Base-by-base conservation (phyloP, 768 basidiomycete species). In the Rubroboletus pulcherrimus region DNA sequence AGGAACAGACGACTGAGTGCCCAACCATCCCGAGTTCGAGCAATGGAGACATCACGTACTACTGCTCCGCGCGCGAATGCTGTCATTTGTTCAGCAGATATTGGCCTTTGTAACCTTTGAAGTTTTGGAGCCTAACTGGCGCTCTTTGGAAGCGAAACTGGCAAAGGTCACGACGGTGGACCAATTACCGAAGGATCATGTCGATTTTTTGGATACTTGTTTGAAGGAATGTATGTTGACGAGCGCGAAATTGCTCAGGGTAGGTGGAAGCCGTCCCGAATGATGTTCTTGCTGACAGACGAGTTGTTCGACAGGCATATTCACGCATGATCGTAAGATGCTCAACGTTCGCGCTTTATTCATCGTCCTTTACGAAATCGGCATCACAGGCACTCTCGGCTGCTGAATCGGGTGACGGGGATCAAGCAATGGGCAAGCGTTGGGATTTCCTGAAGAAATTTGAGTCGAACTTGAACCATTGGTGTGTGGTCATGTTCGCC, bases 181-280 rank as follows among this genome's bases (percentile, higher is more conserved):
- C 71, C 92, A 98, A 71, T 79, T 99, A n/a, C 66, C 98, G 66
- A 77, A 85, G 49, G 95, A 97, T 69, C 97, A 99, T 71, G 89
- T 94, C 44, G 94, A 98, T 73, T 98, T 98, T 68, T 76, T 99
- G 71, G 94, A 98, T 75, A 95, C 94, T 0, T 98, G 96, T 71
- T 74, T 98, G 72, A 98, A 97, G 72, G 95, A 97, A 75, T 96
- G 94, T 70, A 96, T 97, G 89, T 74, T 98, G 72, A 98, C 97
- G 43, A 94, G 91, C 63, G 85, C 90, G 29, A 95, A 91, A 70
- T 73, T 98, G 33, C 78, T 99, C 19, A 83, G 83, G 74, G 96
- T 95, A 56, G 45, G 85, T 77, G 43, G 10, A 43, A 1, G 12
- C 4, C 7, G 30, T 40, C 15, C 34, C 49, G 45, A 41, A 19